Evolutionary conservation across 192 early-diverging fungal genomes (phyloP).

Genomic region (Phycomyces nitens): DNA sequence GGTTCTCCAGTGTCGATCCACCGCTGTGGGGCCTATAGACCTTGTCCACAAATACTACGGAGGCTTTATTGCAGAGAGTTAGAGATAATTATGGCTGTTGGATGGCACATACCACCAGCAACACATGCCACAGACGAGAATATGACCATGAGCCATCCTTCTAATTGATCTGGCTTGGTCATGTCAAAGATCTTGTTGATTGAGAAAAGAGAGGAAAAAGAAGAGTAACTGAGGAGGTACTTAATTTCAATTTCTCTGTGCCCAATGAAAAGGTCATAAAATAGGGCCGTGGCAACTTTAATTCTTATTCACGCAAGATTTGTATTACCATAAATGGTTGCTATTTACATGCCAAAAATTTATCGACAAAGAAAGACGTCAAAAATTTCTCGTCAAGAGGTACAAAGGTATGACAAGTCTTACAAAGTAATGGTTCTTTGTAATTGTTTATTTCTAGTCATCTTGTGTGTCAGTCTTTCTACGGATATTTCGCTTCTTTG

Average conservation of each 20-base stretch:
- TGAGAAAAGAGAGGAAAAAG: neutral
- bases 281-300: too few relatives aligned
- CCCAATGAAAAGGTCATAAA: too few relatives aligned
- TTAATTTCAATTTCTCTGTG: too few relatives aligned
- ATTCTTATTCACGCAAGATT: too few relatives aligned
- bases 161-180: neutral
- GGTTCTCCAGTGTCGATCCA: conserved; percentile 8
- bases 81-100: neutral
- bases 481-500: neutral
- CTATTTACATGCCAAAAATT: too few relatives aligned
- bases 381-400: neutral
- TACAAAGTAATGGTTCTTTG: too few relatives aligned
- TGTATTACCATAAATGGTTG: too few relatives aligned
- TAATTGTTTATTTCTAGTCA: too few relatives aligned
- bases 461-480: too few relatives aligned
- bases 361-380: neutral
- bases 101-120: conserved; percentile 21
- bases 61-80: conserved; percentile 14
- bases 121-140: conserved; percentile 31
- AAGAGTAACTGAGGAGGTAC: too few relatives aligned
- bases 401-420: too few relatives aligned
- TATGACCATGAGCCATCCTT: conserved; percentile 27
- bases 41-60: conserved; percentile 34
- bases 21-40: neutral
- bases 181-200: neutral